Evolutionary conservation across 306 rosid genomes (phyloP), one percentile per base, ranked within the genome.

Genomic region (Vicia sativa): DNA sequence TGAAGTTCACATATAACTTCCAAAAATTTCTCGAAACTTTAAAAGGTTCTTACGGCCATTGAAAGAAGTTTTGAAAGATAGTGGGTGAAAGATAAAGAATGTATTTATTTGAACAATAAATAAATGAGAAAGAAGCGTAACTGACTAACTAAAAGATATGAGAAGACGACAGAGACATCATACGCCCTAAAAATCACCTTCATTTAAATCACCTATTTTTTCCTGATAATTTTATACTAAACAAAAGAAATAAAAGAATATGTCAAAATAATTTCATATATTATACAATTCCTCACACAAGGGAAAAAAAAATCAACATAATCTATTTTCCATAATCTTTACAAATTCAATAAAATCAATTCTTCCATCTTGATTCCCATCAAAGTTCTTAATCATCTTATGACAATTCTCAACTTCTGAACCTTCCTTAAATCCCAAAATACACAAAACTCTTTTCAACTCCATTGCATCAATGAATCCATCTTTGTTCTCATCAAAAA

Each of bases 341-440:
- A 87, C 81, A 79, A 90, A 93, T 19, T 88, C 97, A 23, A 2
- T 75, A 79, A 90, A 93, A 65, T 86, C 96, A 70, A 93, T 86
- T 26, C 80, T 79, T 49, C 85, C 96, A 83, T 86, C 97, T 52
- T 78, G 43, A 57, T 88, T 93, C 44, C 62, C 69, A 74, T 87
- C 90, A 15, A 77, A 88, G 11, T 48, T 68, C n/a, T 29, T 67
- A 48, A 93, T 90, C 98, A 93, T 93, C 74, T 54, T 80, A 16
- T 79, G 42, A 83, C 98, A 90, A 57, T 84, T 74, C 59, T 76
- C 75, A 41, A 79, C 64, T 56, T 79, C 44, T 42, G 60, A 29
- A 5, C 80, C 89, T 78, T 84, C 80, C 71, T 80, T 82, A 14
- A 90, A 77, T 8, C 88, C 95, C 80, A 93, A 52, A 14, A 75